Evolutionary conservation across 2,329 filamentous ascomycete genomes (phyloP), one percentile per base, ranked within the genome.

Genomic region (Fusarium sp.): DNA sequence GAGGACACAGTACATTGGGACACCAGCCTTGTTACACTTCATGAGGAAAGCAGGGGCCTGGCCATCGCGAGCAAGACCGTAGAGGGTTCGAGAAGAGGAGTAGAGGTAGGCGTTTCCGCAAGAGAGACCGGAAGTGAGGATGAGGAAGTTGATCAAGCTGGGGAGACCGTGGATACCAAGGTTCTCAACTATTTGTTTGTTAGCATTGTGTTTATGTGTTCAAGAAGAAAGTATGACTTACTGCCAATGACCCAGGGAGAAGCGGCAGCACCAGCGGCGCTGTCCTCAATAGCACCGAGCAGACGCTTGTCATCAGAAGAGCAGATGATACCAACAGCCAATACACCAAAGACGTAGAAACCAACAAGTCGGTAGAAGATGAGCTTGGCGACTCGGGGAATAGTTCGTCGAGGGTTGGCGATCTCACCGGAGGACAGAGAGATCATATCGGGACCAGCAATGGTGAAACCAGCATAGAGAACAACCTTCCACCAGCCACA

Each of bases 361-460:
- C 87, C 82, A 1, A 91, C 91, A 38, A 94, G 84, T 55, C 93
- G 90, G 81, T 92, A 93, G 82, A 94, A 94, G 39, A 94, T 91
- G 51, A 90, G 90, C 73, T 93, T 93, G 83, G 89, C 93, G 3
- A 92, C 92, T 66, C 87, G 88, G 2, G 92, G 92, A 81, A 95
- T 89, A 36, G 90, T 88, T 31, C 83, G 81, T 47, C 91, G 87
- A 5, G 91, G 91, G 78, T 92, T 91, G 76, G 91, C 87, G 24
- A 91, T 88, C 81, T 93, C 91, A 49, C 84, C 85, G 5, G 84
- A 82, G 4, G 85, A 83, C 55, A 90, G 87, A 35, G 86, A 83
- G 70, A 93, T 89, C 81, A 92, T 92, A 76, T 93, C 91, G 0
- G 90, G 90, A 11, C 91, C 91, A 18, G 89, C 88, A 70, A 93